Percentiles rank a stretch among this genome's conserved stretches.
Conservation (phyloP, 441 rosid species). For the Theobroma grandiflorum region DNA sequence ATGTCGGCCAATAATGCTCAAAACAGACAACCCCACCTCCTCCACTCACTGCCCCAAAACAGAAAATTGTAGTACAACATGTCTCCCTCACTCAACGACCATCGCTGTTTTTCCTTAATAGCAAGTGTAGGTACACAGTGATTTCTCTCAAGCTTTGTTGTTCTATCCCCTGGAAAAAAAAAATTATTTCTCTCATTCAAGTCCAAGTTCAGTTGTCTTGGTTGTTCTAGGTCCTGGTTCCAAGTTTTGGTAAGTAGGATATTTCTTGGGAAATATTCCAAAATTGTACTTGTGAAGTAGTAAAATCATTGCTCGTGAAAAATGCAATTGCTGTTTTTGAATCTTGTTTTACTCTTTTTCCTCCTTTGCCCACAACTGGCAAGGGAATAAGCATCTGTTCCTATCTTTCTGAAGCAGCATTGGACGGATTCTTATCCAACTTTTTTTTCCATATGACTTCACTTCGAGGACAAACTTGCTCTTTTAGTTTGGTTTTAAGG, state of each 20-base stretch:
- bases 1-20: constrained; percentile 32
- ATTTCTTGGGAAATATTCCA: constrained; percentile 15
- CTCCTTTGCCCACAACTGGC: neutral
- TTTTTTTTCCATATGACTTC: constrained; percentile 10
- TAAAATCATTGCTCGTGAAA: neutral
- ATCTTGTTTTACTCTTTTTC: neutral
- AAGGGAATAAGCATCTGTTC: neutral
- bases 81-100: constrained; percentile 30
- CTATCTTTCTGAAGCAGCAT: neutral
- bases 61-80: neutral
- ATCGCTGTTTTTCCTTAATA: constrained; percentile 11
- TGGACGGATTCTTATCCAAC: constrained; percentile 9
- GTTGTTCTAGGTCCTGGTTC: neutral
- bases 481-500: constrained; percentile 18
- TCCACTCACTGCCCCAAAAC: neutral
- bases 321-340: neutral
- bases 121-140: neutral
- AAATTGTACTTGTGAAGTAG: constrained; percentile 19
- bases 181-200: neutral
- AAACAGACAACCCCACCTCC: constrained; percentile 31
- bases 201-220: neutral
- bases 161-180: too few relatives aligned
- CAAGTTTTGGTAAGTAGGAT: constrained; percentile 1
- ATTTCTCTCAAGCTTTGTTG: neutral
- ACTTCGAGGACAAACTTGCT: constrained; percentile 31